phyloP scores from a whole-genome alignment of 352 stramenopile species.

The Phytophthora lateralis region DNA sequence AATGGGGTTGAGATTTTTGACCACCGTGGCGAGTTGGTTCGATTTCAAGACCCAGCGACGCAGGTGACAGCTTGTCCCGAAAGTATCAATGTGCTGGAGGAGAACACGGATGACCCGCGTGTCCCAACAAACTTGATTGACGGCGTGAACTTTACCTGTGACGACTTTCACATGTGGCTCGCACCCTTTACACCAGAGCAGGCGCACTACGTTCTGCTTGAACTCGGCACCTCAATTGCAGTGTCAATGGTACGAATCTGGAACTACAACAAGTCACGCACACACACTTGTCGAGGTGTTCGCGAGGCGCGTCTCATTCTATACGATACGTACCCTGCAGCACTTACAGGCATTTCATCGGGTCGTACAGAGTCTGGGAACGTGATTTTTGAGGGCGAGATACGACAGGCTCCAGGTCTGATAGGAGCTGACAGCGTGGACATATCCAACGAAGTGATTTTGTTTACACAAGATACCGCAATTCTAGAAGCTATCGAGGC shows the following conservation, averaged over 20 bases:
- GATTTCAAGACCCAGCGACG: conserved; percentile 44
- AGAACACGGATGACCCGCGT: conserved; percentile 82
- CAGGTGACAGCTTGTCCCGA: conserved; percentile 72
- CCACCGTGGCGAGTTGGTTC: conserved; percentile 57
- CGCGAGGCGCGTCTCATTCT: conserved; percentile 64
- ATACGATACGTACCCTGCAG: conserved; percentile 24
- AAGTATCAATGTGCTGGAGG: conserved; percentile 91
- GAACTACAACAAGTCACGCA: conserved; percentile 94
- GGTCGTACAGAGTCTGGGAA: conserved; percentile 1
- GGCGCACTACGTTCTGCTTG: conserved; percentile 61
- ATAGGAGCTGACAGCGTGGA: conserved; percentile 56
- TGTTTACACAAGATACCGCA: conserved; percentile 78
- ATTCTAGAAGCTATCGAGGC: conserved; percentile 76
- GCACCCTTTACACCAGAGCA: conserved; percentile 72
- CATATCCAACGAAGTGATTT: conserved; percentile 79
- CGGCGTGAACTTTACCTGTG: conserved; percentile 87
- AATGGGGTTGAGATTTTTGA: conserved; percentile 92
- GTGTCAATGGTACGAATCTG: conserved; percentile 90
- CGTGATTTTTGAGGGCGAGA: conserved; percentile 88
- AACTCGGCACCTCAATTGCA: conserved; percentile 40
- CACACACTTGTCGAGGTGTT: conserved; percentile 78
- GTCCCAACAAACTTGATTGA: conserved; percentile 82
- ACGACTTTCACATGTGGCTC: conserved; percentile 93
- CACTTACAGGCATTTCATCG: background rate
- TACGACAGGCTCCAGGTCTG: conserved; percentile 72